These are phyloP conservation scores for Pseudogymnoascus sp. DNA, from an alignment of 2,329 filamentous ascomycete genomes.

Conservation along the genomic window DNA sequence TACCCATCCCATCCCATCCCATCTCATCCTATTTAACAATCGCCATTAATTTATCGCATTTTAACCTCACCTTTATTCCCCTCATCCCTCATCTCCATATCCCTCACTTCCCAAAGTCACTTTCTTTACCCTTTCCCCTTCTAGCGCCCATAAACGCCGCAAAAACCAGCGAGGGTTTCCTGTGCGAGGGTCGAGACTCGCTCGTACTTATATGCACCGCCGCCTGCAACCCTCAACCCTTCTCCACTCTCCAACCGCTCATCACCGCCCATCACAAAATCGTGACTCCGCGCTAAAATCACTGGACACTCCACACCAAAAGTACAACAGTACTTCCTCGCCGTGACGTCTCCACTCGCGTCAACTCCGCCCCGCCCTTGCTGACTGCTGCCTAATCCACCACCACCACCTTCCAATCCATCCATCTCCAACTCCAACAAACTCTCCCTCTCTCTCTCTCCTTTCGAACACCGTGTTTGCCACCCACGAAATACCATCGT, in stretches of 20 bases:
- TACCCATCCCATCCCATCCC: not conserved
- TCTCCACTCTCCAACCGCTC: slow-evolving; percentile 1
- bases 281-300: not conserved
- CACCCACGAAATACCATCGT: not conserved
- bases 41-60: not conserved
- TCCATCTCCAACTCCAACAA: not conserved
- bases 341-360: slow-evolving; percentile 2
- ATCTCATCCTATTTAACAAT: not conserved
- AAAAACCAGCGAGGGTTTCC: not conserved
- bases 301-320: not conserved
- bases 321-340: not conserved
- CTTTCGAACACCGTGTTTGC: slow-evolving; percentile 1
- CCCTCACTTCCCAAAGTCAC: not conserved
- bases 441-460: not conserved
- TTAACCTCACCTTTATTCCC: not conserved
- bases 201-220: not conserved
- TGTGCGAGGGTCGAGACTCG: not conserved
- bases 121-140: too few relatives aligned
- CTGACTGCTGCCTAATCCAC: slow-evolving; percentile 6
- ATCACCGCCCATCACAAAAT: not conserved
- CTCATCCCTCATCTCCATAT: not conserved
- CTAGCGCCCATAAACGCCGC: not conserved
- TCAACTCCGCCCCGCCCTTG: slow-evolving; percentile 2
- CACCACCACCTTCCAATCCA: slow-evolving; percentile 1
- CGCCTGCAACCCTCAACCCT: not conserved